Conservation (phyloP, 139 green algal species). For the Gonium pectorale region DNA sequence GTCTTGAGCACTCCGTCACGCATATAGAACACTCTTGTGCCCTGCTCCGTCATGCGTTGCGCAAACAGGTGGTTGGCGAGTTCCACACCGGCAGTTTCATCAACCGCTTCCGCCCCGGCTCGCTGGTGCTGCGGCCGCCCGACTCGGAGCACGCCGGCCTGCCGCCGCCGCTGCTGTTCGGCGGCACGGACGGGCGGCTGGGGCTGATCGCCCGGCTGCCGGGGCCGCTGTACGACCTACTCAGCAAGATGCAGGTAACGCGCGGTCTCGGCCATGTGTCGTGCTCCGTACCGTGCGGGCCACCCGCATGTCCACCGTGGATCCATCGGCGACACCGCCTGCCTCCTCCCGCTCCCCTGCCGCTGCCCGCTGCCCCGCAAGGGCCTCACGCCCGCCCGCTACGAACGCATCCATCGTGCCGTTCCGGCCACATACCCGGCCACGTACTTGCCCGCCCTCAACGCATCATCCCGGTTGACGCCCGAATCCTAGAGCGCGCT, state of each 20-base stretch:
- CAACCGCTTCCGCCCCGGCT: conserved; percentile 91
- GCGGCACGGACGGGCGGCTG: conserved; percentile 91
- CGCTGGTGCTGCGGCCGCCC: conserved; percentile 95
- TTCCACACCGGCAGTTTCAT: conserved; percentile 95
- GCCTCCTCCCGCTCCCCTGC: too few species aligned
- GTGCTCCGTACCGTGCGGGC: too few species aligned
- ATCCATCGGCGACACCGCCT: too few species aligned
- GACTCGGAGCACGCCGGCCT: conserved; percentile 80
- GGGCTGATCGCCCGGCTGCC: conserved; percentile 91
- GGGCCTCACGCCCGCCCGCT: neutral
- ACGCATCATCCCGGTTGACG: too few species aligned
- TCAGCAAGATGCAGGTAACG: conserved; percentile 80
- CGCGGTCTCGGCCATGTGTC: too few species aligned
- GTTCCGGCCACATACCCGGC: neutral
- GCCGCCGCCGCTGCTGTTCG: conserved; percentile 88
- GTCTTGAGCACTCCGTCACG: too few species aligned
- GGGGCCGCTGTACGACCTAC: conserved; percentile 72
- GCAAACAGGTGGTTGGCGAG: conserved; percentile 85
- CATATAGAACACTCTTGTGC: neutral
- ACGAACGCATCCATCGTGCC: neutral
- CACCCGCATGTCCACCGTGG: too few species aligned
- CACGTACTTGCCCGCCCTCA: too few species aligned
- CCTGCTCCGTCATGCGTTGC: too few species aligned
- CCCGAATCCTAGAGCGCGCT: too few species aligned
- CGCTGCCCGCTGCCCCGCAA: too few species aligned